Conservation (phyloP, 371 early-diverging fungal species). For the Mortierella polycephala region DNA sequence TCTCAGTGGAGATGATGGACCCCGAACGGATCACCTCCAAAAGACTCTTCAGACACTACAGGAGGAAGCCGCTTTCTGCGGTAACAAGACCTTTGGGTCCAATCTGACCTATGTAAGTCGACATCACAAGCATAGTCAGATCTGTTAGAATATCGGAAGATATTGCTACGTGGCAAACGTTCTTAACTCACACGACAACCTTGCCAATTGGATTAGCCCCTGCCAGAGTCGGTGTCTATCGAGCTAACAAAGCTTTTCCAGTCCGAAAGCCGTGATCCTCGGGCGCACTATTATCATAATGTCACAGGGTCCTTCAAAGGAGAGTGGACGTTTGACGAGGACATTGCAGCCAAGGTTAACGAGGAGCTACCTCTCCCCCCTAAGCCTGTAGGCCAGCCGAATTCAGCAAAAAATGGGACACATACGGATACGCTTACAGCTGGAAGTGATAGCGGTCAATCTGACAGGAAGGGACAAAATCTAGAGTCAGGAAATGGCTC, state of each 20-base stretch:
- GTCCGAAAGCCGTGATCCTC: constrained; percentile 37
- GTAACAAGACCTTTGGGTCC: constrained; percentile 64
- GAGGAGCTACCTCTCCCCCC: constrained; percentile 41
- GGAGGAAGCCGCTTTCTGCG: constrained; percentile 56
- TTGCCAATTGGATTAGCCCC: constrained; percentile 51
- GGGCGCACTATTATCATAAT: constrained; percentile 67
- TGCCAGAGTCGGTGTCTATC: constrained; percentile 51
- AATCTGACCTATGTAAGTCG: constrained; percentile 63
- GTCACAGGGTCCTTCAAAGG: constrained; percentile 74
- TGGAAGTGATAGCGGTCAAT: not conserved
- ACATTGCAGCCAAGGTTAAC: constrained; percentile 13
- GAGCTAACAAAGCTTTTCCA: constrained; percentile 54
- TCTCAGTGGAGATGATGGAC: constrained; percentile 34
- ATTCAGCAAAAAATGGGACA: constrained; percentile 16
- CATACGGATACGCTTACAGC: not conserved
- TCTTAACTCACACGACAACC: not conserved
- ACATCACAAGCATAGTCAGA: not conserved
- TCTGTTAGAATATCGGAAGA: not conserved
- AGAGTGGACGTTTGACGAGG: constrained; percentile 23
- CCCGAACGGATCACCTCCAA: constrained; percentile 19
- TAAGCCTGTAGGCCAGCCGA: constrained; percentile 35
- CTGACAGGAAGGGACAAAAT: not conserved
- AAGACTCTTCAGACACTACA: constrained; percentile 50
- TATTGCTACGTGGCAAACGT: not conserved
- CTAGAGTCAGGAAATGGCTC: not conserved